Evolutionary conservation across 805 yeast species (phyloP), one percentile per base, ranked within the genome.

Genomic region (Ogataea henricii): DNA sequence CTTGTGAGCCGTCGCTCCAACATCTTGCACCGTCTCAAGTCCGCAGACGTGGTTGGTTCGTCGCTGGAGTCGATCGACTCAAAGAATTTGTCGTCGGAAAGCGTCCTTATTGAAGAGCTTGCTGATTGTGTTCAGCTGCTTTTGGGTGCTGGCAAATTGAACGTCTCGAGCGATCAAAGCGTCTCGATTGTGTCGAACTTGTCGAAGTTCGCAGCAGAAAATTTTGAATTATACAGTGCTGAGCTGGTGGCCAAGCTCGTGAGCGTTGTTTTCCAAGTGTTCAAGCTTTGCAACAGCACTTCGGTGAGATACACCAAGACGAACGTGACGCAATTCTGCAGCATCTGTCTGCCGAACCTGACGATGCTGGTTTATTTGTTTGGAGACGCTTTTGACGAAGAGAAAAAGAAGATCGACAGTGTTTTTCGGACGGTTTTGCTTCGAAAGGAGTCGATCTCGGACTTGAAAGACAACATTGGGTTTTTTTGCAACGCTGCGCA

Each of bases 21-120:
- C 44, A 50, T 67, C 1, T 68, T 79, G 48, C 72, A 74, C 43
- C 70, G 68, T 36, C 59, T 76, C 30, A 76, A 69, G 48, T 63
- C 73, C 43, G 67, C 72, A 8, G 79, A 76, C 6, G 56, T 70
- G 1, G 45, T 72, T 1, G 37, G 55, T 2, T 51, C 54, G 18
- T 55, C 70, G 0, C 43, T 72, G 18, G 40, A 45, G 3, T 57
- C 45, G 1, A 40, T 61, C 43, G 49, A 52, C 17, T 37, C 55
- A 43, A 36, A 46, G 40, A n/a, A 43, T 21, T 10, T 70, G 43
- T 57, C 58, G 40, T 30, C 26, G 14, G 50, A 67, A 43, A 40
- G 56, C 2, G 45, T 48, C 3, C 46, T 62, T 13, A 49, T 73
- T 3, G 46, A 55, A 16, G 40, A 51, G 2, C 42, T 64, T 16